These are phyloP conservation scores for Metschnikowia kofuensis DNA, from an alignment of 805 yeast species.

Conservation along the genomic window DNA sequence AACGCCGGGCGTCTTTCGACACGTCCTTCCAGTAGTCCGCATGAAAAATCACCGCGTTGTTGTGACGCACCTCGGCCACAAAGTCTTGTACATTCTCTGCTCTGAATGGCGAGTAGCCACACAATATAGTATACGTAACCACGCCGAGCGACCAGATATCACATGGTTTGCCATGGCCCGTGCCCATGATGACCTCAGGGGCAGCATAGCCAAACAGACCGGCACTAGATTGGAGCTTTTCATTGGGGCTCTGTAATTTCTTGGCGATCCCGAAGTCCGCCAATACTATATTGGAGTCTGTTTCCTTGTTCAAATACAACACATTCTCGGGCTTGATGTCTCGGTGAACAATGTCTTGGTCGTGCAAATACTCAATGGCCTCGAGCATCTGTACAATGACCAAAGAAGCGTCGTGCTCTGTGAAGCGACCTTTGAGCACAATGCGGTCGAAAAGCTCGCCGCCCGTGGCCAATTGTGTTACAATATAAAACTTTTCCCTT, in stretches of 20 bases:
- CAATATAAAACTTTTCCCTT: conserved; percentile 87
- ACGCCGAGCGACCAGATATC: conserved; percentile 97
- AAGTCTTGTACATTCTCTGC: conserved; percentile 82
- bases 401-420: conserved; percentile 82
- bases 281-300: conserved; percentile 69
- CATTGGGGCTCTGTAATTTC: conserved; percentile 56
- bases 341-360: conserved; percentile 79
- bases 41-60: conserved; percentile 81
- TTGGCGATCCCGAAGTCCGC: conserved; percentile 98
- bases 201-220: conserved; percentile 98
- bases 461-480: conserved; percentile 92
- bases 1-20: conserved; percentile 74
- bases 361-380: conserved; percentile 79
- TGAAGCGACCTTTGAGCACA: conserved; percentile 73
- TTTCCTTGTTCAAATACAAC: conserved; percentile 56
- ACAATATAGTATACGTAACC: conserved; percentile 81
- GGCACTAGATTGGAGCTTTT: conserved; percentile 66
- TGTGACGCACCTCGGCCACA: conserved; percentile 68
- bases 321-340: conserved; percentile 95
- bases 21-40: conserved; percentile 82
- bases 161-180: conserved; percentile 93
- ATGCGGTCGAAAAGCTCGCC: conserved; percentile 94
- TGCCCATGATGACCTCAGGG: conserved; percentile 80
- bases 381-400: conserved; percentile 71
- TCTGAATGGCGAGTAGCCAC: conserved; percentile 90